These are phyloP conservation scores for Sclerotinia nivalis DNA, from an alignment of 2,329 filamentous ascomycete genomes.

Conservation along the genomic window DNA sequence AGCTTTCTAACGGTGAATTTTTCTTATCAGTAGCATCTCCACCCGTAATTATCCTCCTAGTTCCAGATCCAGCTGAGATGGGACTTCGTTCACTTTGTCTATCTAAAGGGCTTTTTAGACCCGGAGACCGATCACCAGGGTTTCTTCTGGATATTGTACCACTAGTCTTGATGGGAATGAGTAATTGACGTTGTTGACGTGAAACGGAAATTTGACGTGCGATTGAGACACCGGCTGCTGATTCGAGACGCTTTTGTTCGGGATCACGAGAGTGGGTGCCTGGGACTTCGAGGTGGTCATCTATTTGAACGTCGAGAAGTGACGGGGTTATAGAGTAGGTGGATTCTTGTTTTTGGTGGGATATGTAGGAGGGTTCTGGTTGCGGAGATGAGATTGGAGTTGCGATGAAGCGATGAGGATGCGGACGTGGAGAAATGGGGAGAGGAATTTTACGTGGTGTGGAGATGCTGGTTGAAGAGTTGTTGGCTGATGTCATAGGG, in stretches of 20 bases:
- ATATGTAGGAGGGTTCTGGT: background rate
- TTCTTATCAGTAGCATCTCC: background rate
- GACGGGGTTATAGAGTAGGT: slow-evolving; percentile 4
- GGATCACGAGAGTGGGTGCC: background rate
- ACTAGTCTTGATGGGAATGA: slow-evolving; percentile 50
- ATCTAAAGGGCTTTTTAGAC: background rate
- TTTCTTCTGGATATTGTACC: background rate
- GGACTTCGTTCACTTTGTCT: background rate
- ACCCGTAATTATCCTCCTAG: background rate
- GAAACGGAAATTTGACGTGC: slow-evolving; percentile 68
- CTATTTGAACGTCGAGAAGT: slow-evolving; percentile 2
- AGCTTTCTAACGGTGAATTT: background rate
- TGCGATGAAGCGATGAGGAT: slow-evolving; percentile 1
- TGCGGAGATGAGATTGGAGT: background rate
- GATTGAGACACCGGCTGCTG: slow-evolving; percentile 65
- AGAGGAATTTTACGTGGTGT: background rate
- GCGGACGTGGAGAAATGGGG: slow-evolving; percentile 6
- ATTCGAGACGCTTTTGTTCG: slow-evolving; percentile 48
- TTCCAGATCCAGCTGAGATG: background rate
- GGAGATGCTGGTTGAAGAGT: background rate
- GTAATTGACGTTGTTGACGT: slow-evolving; percentile 58
- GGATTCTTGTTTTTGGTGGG: slow-evolving; percentile 19
- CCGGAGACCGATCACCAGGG: background rate
- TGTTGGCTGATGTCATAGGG: background rate
- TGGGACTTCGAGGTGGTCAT: background rate